Percentiles rank a stretch among this genome's conserved stretches.
Conservation (phyloP, 345 rosid species). For the Hypericum perforatum region DNA sequence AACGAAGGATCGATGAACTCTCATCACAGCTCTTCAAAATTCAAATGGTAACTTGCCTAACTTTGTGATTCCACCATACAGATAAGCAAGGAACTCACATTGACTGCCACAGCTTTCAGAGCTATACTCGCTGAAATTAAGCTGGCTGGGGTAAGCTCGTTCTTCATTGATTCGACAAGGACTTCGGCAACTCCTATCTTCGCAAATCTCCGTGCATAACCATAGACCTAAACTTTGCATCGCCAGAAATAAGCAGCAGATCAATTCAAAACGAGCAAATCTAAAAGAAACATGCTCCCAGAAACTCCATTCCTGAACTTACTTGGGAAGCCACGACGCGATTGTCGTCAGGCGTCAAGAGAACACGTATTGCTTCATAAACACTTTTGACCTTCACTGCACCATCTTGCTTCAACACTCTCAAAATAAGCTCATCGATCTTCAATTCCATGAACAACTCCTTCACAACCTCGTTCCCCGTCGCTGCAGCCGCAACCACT, state of each 20-base stretch:
- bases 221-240: conserved; percentile 57
- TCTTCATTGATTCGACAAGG: conserved; percentile 56
- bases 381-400: conserved; percentile 19
- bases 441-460: conserved; percentile 29
- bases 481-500: conserved; percentile 64
- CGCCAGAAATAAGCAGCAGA: not conserved
- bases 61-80: not conserved
- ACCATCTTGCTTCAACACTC: conserved; percentile 12
- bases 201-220: conserved; percentile 82
- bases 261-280: not conserved
- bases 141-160: conserved; percentile 61
- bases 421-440: too few relatives aligned
- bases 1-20: not conserved
- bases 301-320: conserved; percentile 16
- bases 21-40: too few relatives aligned
- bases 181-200: conserved; percentile 64
- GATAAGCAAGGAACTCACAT: conserved; percentile 38
- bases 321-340: conserved; percentile 96
- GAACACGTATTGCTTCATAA: conserved; percentile 65
- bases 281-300: not conserved
- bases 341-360: conserved; percentile 79
- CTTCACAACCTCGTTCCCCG: conserved; percentile 83
- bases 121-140: conserved; percentile 73
- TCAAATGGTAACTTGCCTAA: not conserved
- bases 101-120: conserved; percentile 74